Evolutionary conservation across 805 yeast species (phyloP), one percentile per base, ranked within the genome.

Genomic region (Kuraishia ogatae): DNA sequence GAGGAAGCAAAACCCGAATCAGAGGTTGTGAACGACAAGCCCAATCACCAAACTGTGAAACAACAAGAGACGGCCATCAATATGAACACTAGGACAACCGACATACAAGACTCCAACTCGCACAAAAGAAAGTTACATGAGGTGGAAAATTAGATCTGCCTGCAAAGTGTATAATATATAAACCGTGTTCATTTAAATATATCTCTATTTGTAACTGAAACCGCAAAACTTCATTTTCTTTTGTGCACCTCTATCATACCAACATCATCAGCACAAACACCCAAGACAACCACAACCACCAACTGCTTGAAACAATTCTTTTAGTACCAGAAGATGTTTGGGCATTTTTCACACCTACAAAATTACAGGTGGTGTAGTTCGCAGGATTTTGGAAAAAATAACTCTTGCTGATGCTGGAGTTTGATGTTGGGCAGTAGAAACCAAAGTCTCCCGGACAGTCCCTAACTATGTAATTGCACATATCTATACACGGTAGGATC

Each of bases 381-480:
- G 58, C 56, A 2, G 53, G 47, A 1, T 54, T 58, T 23, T 71
- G 77, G 74, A 80, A 74, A 57, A 63, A 75, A 63, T 81, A 81
- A 52, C 83, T 78, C 43, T 62, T 51, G 8, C 56, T 56, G 19
- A 75, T 69, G 2, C 74, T 59, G 0, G 64, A 63, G 39, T 73
- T 72, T 11, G 57, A 53, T 1, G 56, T 61, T 0, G 99, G 98
- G 62, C 98, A 94, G 17, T 68, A 62, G 66, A 93, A 91, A 1
- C 82, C 83, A 62, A 93, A 82, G 29, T 72, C 82, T 0, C 91
- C 69, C 0, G 97, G 97, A 66, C 99, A 93, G 66, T 87, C 87
- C 52, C 89, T 77, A 1, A 86, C 94, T 7, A 94, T 80, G 5
- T 83, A 78, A 58, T 87, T 75, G 68, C 98, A 94, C 58, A 85